These are phyloP conservation scores for Suillus fuscotomentosus DNA, from an alignment of 768 basidiomycete species.

Conservation along the genomic window DNA sequence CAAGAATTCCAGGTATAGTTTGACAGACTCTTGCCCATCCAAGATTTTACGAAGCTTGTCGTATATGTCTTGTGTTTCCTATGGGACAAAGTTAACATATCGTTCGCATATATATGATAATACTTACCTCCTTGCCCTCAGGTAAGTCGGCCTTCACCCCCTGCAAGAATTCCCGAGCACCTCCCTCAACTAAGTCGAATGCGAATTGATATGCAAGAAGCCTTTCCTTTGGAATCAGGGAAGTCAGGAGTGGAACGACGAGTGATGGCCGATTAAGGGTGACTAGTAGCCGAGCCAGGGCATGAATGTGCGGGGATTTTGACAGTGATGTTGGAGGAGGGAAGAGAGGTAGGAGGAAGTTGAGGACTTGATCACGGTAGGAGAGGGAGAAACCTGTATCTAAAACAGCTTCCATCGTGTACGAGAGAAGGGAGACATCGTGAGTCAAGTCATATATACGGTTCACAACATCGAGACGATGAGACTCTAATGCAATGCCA, in stretches of 20 bases:
- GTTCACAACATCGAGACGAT: constrained; percentile 82
- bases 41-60: constrained; percentile 82
- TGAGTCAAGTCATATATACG: constrained; percentile 69
- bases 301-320: constrained; percentile 72
- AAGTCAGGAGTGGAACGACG: constrained; percentile 70
- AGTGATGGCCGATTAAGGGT: constrained; percentile 82
- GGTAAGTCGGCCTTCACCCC: constrained; percentile 68
- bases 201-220: constrained; percentile 92
- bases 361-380: constrained; percentile 80
- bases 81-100: constrained; percentile 12
- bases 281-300: constrained; percentile 86
- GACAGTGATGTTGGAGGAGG: constrained; percentile 68
- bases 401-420: constrained; percentile 89
- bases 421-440: constrained; percentile 80
- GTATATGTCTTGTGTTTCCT: constrained; percentile 63
- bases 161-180: constrained; percentile 89
- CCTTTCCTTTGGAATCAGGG: constrained; percentile 67
- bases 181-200: constrained; percentile 94
- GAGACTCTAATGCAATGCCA: constrained; percentile 92
- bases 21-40: constrained; percentile 88
- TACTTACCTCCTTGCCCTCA: constrained; percentile 59
- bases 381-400: constrained; percentile 86
- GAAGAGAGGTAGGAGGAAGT: constrained; percentile 84
- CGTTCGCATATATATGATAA: constrained; percentile 1
- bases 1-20: constrained; percentile 93